A percentile compares a stretch with the other conserved stretches of the same genome.
Evolutionary conservation across 176 grass and related monocot species (phyloP).

Genomic region (maize (Zea mays)): Zm-B73-REFERENCE-NAM-5.0 NC_050103.1:56210501-56211000

Average conservation of each 20-base stretch:
- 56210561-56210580: too few relatives aligned
- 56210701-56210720: not conserved
- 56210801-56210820: not conserved
- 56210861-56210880: constrained; percentile 87
- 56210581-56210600: too few relatives aligned
- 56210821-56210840: not conserved
- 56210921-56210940: constrained; percentile 73
- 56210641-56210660: not conserved
- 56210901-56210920: constrained; percentile 95
- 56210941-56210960: constrained; percentile 95
- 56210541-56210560: too few relatives aligned
- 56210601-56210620: too few relatives aligned
- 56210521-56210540: too few relatives aligned
- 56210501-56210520: too few relatives aligned
- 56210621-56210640: too few relatives aligned
- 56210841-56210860: constrained; percentile 59
- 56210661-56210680: not conserved
- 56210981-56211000: constrained; percentile 78
- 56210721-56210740: not conserved
- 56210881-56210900: constrained; percentile 85
- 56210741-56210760: not conserved
- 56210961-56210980: constrained; percentile 83
- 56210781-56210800: not conserved
- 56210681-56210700: not conserved
- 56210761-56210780: not conserved